These are phyloP conservation scores for Sophora flavescens DNA, from an alignment of 306 rosid species.

Conservation along the genomic window DNA sequence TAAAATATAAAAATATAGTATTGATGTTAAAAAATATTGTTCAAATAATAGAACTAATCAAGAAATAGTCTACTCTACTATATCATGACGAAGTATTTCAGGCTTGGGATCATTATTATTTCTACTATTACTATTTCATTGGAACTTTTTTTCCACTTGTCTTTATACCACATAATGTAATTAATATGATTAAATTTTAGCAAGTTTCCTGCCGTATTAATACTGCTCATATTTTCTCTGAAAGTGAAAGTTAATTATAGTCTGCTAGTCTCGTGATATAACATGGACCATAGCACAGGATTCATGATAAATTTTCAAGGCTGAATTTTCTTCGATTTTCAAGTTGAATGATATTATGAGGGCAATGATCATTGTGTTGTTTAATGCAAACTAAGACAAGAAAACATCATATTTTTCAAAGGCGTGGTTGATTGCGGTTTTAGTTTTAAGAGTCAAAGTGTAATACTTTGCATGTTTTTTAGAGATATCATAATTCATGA, in stretches of 20 bases:
- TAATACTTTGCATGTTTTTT: neutral
- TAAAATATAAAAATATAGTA: no score
- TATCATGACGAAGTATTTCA: slow-evolving; percentile 29
- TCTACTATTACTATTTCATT: neutral
- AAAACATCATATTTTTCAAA: neutral
- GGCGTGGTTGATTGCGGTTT: slow-evolving; percentile 1
- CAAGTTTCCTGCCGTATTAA: neutral
- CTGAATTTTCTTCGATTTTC: slow-evolving; percentile 1
- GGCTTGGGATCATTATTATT: slow-evolving; percentile 5
- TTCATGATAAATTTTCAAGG: neutral
- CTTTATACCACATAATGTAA: neutral
- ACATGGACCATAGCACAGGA: neutral
- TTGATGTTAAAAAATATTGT: no score
- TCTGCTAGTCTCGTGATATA: slow-evolving; percentile 18
- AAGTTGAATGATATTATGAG: slow-evolving; percentile 7
- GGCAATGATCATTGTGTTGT: neutral
- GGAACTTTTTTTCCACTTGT: neutral
- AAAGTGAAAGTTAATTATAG: neutral
- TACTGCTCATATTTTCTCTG: neutral
- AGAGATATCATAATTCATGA: neutral
- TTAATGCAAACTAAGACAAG: neutral
- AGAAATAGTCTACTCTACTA: no score
- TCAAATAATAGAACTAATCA: no score
- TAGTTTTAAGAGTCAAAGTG: slow-evolving; percentile 8
- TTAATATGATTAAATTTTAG: neutral